phyloP scores from a whole-genome alignment of 805 yeast species.

The Candida anglica region DNA sequence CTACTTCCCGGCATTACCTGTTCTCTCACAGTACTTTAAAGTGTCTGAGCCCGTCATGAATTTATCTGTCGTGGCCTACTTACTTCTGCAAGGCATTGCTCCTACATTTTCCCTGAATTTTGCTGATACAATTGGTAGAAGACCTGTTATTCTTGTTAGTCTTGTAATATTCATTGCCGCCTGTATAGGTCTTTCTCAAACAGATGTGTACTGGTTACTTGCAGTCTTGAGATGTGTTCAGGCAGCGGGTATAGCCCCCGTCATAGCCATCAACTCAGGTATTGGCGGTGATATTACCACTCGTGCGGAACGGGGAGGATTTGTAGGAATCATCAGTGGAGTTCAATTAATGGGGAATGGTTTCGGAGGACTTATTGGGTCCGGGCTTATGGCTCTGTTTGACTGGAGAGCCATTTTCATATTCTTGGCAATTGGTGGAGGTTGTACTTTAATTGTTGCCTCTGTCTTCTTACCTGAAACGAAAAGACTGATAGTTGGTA shows the following conservation, averaged over 20 bases:
- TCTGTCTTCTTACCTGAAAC: slow-evolving; percentile 67
- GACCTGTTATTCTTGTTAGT: slow-evolving; percentile 61
- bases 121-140: slow-evolving; percentile 69
- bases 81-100: slow-evolving; percentile 69
- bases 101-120: slow-evolving; percentile 68
- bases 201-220: slow-evolving; percentile 56
- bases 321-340: slow-evolving; percentile 64
- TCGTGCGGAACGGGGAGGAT: slow-evolving; percentile 63
- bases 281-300: slow-evolving; percentile 71
- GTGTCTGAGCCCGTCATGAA: slow-evolving; percentile 58
- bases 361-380: slow-evolving; percentile 65
- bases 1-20: slow-evolving; percentile 72
- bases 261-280: slow-evolving; percentile 67
- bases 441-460: slow-evolving; percentile 27
- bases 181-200: slow-evolving; percentile 62
- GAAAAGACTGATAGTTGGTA: slow-evolving; percentile 65
- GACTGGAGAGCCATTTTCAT: slow-evolving; percentile 77
- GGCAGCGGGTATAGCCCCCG: slow-evolving; percentile 73
- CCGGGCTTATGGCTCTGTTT: slow-evolving; percentile 38
- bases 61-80: slow-evolving; percentile 71
- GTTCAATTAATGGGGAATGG: slow-evolving; percentile 70
- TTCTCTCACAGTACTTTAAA: slow-evolving; percentile 50
- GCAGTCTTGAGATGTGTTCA: slow-evolving; percentile 69
- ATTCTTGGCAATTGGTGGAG: slow-evolving; percentile 67
- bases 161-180: slow-evolving; percentile 54